Base-by-base conservation (phyloP, 164 flowering plant species). In the Piper betle region DNA sequence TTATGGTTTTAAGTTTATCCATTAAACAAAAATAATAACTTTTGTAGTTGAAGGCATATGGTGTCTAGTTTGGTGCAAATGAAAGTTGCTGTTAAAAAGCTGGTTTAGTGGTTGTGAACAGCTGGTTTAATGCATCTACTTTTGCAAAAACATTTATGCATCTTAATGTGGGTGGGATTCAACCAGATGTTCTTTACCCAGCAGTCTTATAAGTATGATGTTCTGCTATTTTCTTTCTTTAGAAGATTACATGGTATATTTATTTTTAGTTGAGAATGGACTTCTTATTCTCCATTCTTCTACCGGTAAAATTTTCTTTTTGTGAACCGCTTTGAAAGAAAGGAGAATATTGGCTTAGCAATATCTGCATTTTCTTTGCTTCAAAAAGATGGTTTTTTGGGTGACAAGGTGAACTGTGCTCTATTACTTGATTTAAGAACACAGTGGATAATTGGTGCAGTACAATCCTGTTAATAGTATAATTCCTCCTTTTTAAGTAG, bases 261-360 rank as follows among this genome's bases (percentile, higher is more conserved):
- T 42, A 86, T 37, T 91, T 85, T 66, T 74, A 13, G 1, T 53
- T 16, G 6, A 6, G 10, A 9, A 6, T 6, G 55, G 4, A 53
- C 25, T 5, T 6, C n/a, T 5, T 9, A 53, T 53, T 53, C 20
- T 56, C 38, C 5, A 15, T 56, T 56, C 6, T 63, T 54, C n/a
- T 66, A 25, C 43, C 84, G 93, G 76, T 63, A 78, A 74, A 86
- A 82, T 66, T 84, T 91, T 68, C 83, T 88, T 52, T 88, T 96
- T 10, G 79, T 91, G 74, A 88, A 88, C 60, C 91, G 90, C n/a
- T 91, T 82, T 72, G 97, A 91, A 70, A 82, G 96, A 73, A 91
- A 91, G 70, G 88, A 91, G 80, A 86, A 91, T 59, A 82, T 92
- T 55, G 86, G 74, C 37, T 79, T 92, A 67, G 98, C 98, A 60